A percentile compares a stretch with the other conserved stretches of the same genome.
phyloP scores from a whole-genome alignment of 2,329 filamentous ascomycete genomes.

The Fusarium begoniae region DNA sequence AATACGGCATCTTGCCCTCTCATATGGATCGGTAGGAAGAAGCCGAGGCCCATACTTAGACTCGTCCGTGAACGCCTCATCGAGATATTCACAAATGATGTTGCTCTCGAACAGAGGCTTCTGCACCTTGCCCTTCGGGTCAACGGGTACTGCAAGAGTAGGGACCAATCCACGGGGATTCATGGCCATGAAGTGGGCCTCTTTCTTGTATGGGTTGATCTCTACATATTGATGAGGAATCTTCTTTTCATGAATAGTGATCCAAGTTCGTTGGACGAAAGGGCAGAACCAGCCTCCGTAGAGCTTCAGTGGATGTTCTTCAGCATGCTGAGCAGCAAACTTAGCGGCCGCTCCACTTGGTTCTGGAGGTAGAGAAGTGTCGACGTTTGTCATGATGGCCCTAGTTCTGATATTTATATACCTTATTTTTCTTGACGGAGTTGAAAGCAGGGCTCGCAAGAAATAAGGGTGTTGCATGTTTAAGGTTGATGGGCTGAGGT shows the following conservation, averaged over 20 bases:
- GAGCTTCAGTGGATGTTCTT: conserved; percentile 66
- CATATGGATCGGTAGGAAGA: conserved; percentile 69
- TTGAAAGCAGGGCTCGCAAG: background rate
- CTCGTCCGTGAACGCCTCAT: conserved; percentile 71
- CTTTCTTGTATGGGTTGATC: conserved; percentile 82
- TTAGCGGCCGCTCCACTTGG: conserved; percentile 60
- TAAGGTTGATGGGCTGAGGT: background rate
- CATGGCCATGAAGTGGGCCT: conserved; percentile 70
- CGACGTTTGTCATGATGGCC: conserved; percentile 54
- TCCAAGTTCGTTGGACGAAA: conserved; percentile 76
- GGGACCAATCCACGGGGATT: conserved; percentile 82
- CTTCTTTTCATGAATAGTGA: conserved; percentile 76
- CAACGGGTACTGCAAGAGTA: conserved; percentile 64
- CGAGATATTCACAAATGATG: conserved; percentile 78
- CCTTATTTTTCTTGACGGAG: background rate
- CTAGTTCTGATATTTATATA: background rate
- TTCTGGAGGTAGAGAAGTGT: conserved; percentile 58
- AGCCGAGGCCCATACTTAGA: conserved; percentile 56
- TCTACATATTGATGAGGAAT: conserved; percentile 80
- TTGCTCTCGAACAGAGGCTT: conserved; percentile 77
- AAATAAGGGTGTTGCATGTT: background rate
- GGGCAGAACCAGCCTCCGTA: conserved; percentile 81
- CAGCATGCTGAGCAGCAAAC: conserved; percentile 56
- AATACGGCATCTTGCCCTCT: conserved; percentile 70
- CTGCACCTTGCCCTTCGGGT: conserved; percentile 42